Conservation (phyloP, 2,329 filamentous ascomycete species). For the Aphanocladium album region DNA sequence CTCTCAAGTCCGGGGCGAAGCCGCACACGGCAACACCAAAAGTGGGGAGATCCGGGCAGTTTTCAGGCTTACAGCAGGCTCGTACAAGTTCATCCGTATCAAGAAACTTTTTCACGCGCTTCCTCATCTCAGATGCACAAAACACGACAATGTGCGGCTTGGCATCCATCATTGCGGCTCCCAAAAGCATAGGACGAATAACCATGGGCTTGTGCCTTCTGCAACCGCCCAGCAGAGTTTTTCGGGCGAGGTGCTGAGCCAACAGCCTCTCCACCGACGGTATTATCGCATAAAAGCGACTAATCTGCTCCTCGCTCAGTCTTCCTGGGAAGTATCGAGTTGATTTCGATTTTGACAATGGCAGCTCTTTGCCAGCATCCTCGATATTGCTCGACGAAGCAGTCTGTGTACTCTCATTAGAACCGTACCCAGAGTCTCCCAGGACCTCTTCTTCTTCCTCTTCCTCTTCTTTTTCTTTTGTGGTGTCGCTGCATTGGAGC, state of each 20-base stretch:
- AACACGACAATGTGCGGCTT: constrained; percentile 7
- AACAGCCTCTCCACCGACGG: background rate
- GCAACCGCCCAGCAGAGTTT: background rate
- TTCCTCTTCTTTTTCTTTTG: background rate
- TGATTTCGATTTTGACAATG: background rate
- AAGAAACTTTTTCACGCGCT: background rate
- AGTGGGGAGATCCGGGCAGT: background rate
- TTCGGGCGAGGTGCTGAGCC: background rate
- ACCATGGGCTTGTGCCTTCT: background rate
- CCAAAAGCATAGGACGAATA: constrained; percentile 1
- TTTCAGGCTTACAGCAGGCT: background rate
- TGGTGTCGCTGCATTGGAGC: background rate
- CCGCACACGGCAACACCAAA: constrained; percentile 2
- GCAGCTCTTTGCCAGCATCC: background rate
- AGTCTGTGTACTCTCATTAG: background rate
- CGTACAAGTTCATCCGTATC: background rate
- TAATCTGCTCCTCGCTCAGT: background rate
- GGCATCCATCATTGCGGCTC: background rate
- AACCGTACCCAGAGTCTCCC: background rate
- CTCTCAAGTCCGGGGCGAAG: background rate
- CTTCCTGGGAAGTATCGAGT: background rate
- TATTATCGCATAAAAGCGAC: background rate
- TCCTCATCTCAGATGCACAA: constrained; percentile 7
- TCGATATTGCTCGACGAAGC: background rate
- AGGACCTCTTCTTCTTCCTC: background rate